Percentiles rank a stretch among this genome's conserved stretches.
Evolutionary conservation across 2,329 filamentous ascomycete genomes (phyloP).

Genomic region (Colletotrichum lini): DNA sequence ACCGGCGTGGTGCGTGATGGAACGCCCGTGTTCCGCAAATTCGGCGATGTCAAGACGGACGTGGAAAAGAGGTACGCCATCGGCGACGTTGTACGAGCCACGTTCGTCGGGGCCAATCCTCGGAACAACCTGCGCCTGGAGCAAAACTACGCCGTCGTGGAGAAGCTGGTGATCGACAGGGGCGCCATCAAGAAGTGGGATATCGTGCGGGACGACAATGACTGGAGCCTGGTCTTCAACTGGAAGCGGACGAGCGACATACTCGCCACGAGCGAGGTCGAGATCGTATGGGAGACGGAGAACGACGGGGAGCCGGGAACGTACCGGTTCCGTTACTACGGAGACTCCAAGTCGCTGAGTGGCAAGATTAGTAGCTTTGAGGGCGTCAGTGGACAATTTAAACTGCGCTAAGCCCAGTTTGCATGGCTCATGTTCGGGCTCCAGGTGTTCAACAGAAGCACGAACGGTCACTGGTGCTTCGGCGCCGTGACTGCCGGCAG

Average conservation of each 20-base stretch:
- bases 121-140: slow-evolving; percentile 87
- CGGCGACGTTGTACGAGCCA: slow-evolving; percentile 74
- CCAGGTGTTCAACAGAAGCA: not conserved
- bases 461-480: not conserved
- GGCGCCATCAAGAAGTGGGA: slow-evolving; percentile 66
- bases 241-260: slow-evolving; percentile 82
- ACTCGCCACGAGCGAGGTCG: slow-evolving; percentile 82
- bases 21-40: slow-evolving; percentile 74
- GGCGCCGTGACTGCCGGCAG: not conserved
- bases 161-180: slow-evolving; percentile 64
- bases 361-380: slow-evolving; percentile 79
- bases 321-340: slow-evolving; percentile 86
- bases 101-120: slow-evolving; percentile 89
- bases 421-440: not conserved
- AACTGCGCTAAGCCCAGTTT: slow-evolving; percentile 25
- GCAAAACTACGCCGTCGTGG: slow-evolving; percentile 82
- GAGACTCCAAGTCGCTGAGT: slow-evolving; percentile 78
- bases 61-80: slow-evolving; percentile 65
- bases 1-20: slow-evolving; percentile 82
- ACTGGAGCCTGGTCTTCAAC: slow-evolving; percentile 86
- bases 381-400: slow-evolving; percentile 72
- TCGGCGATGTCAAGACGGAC: slow-evolving; percentile 76
- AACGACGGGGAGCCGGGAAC: slow-evolving; percentile 69
- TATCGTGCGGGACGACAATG: slow-evolving; percentile 78
- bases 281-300: slow-evolving; percentile 84